These are phyloP conservation scores for Lipomyces sp. DNA, from an alignment of 805 yeast genomes.

Conservation along the genomic window DNA sequence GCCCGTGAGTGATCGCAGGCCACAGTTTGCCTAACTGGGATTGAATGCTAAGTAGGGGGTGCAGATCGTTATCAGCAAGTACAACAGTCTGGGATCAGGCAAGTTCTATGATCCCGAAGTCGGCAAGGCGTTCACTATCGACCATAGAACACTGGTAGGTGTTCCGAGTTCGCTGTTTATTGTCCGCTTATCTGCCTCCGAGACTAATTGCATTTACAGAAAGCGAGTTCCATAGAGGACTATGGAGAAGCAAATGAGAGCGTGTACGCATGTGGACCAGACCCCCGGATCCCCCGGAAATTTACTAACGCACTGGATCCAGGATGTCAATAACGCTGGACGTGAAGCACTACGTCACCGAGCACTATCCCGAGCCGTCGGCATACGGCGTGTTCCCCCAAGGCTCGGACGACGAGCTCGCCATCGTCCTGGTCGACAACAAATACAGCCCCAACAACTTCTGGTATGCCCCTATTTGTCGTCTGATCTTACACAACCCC, in stretches of 20 bases:
- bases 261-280: conserved; percentile 9
- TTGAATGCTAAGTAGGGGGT: neutral
- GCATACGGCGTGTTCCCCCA: conserved; percentile 46
- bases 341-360: conserved; percentile 53
- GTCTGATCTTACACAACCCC: conserved; percentile 18
- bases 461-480: conserved; percentile 57
- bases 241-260: conserved; percentile 31
- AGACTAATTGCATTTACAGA: conserved; percentile 37
- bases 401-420: conserved; percentile 34
- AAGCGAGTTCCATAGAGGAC: conserved; percentile 53
- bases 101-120: conserved; percentile 51
- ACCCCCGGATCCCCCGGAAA: no score
- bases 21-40: no score
- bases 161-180: neutral
- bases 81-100: conserved; percentile 48
- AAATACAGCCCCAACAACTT: conserved; percentile 70
- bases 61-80: conserved; percentile 46
- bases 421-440: conserved; percentile 64
- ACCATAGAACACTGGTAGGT: conserved; percentile 41
- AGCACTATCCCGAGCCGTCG: conserved; percentile 63
- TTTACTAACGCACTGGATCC: no score
- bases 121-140: conserved; percentile 55
- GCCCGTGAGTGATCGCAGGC: conserved; percentile 14
- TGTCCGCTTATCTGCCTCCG: neutral
- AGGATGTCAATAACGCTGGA: conserved; percentile 34